Base-by-base conservation (phyloP, 345 rosid species). In the Reutealis trisperma region DNA sequence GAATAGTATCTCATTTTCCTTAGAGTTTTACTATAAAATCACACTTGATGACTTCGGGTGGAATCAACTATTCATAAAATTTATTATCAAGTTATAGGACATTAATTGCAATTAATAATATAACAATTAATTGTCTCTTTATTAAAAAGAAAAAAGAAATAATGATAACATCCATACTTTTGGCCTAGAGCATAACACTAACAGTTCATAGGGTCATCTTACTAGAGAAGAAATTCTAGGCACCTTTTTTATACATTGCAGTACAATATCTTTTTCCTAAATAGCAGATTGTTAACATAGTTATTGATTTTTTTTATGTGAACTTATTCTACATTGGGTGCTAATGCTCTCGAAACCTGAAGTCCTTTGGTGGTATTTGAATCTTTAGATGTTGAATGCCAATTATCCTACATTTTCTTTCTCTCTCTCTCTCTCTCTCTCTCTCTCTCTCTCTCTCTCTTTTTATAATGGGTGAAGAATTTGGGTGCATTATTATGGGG, bases 381-480 rank as follows among this genome's bases (percentile, higher is more conserved):
- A 42, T 58, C 65, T 81, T 63, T 70, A 62, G 67, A 45, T 71
- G 59, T 64, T 55, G 41, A 34, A 37, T 55, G 65, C 21, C 65
- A 51, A 67, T 68, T 44, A 44, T 51, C 75, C 41, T 6, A 67
- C 47, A 16, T 75, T 70, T 60, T 72, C 44, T 78, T 7, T 37
- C 41, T 37, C 6, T 37, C 41, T 37, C 41, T 5, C 41, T 34
- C n/a, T 72, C 44, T 78, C 41, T 37, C 5, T 37, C 0, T 37
- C 5, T 37, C 5, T 5, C 5, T 37, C 1, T 27, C 1, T 27
- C 1, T 27, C 1, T 42, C 4, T 42, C 4, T 8, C 9, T 75
- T 75, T 59, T 75, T 24, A 57, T 58, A 70, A 59, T 61, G 64
- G 73, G 72, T 51, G 59, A 70, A 77, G 61, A 65, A 65, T 70